Conservation (phyloP, 768 basidiomycete species). For the Lactarius quietus region DNA sequence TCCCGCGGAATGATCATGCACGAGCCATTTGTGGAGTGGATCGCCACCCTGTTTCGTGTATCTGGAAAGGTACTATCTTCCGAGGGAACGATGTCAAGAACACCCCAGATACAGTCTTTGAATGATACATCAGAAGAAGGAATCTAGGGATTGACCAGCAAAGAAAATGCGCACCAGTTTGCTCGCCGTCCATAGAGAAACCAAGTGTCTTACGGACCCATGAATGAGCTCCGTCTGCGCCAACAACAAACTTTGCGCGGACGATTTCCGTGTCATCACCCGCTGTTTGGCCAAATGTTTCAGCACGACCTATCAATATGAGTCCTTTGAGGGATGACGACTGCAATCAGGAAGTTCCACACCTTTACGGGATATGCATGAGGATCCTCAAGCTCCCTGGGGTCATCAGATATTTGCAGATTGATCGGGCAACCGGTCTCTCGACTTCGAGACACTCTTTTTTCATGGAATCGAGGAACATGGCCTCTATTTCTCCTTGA, state of each 20-base stretch:
- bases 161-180: slow-evolving; percentile 38
- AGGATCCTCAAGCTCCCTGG: slow-evolving; percentile 41
- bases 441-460: slow-evolving; percentile 46
- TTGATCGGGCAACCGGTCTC: slow-evolving; percentile 47
- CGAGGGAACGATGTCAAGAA: slow-evolving; percentile 53
- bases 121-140: not conserved
- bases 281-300: slow-evolving; percentile 39
- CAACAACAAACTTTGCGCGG: slow-evolving; percentile 70
- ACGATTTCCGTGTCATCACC: slow-evolving; percentile 51
- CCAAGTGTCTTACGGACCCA: slow-evolving; percentile 70
- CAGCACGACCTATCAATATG: slow-evolving; percentile 40
- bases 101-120: slow-evolving; percentile 76
- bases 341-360: not conserved
- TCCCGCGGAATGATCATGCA: slow-evolving; percentile 53
- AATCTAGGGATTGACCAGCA: not conserved
- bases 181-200: slow-evolving; percentile 75
- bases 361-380: slow-evolving; percentile 36
- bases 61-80: slow-evolving; percentile 51
- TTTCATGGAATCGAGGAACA: slow-evolving; percentile 57
- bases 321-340: not conserved
- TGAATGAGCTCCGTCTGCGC: slow-evolving; percentile 78
- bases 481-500: slow-evolving; percentile 59
- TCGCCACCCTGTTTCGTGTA: slow-evolving; percentile 43
- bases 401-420: slow-evolving; percentile 44
- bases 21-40: slow-evolving; percentile 50